Evolutionary conservation across 2,329 filamentous ascomycete species (phyloP), one percentile per base, ranked within the genome.

Genomic region (Penicillium sp.): DNA sequence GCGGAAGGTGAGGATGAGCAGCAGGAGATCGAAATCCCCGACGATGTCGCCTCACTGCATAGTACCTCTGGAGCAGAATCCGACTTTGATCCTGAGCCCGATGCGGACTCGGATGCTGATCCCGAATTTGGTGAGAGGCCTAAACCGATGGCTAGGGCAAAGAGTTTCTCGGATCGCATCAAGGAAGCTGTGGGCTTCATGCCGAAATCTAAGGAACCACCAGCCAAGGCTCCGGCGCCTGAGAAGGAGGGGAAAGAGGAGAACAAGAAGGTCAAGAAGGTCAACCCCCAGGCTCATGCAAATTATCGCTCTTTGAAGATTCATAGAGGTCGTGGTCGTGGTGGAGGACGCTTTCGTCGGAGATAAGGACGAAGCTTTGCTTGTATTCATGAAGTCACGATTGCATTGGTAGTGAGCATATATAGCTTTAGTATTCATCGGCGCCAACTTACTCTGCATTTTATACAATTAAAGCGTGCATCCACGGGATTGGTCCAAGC

Each of bases 231-330:
- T 2, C 52, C 50, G 28, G 20, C 39, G 31, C 50, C 46, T 22
- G 58, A 66, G 46, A 52, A 58, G 31, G 47, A 61, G 22, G 57
- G 63, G 35, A 60, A 61, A 31, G 64, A 66, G 40, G 56, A 64
- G 28, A 60, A 56, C 11, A 46, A 57, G 27, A 65, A 69, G 30
- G 39, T 41, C 28, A 46, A 36, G 35, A 77, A 72, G 56, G 61
- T 76, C 49, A 77, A 77, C 41, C 69, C 74, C 0, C 66, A 73
- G 41, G 72, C 76, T 14, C 76, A 79, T 67, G 74, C 75, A 14
- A 79, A 79, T 56, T 79, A 76, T 52, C 67, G 75, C 13, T 72
- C 74, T 10, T 54, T 79, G 56, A 79, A 77, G 57, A 76, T 79
- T 53, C 64, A 71, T 33, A 73, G 55, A 68, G 67, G 51, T n/a